Percentiles rank a stretch among this genome's conserved stretches.
Conservation (phyloP, 2,329 filamentous ascomycete species). For the Aspergillus ibericus region DNA sequence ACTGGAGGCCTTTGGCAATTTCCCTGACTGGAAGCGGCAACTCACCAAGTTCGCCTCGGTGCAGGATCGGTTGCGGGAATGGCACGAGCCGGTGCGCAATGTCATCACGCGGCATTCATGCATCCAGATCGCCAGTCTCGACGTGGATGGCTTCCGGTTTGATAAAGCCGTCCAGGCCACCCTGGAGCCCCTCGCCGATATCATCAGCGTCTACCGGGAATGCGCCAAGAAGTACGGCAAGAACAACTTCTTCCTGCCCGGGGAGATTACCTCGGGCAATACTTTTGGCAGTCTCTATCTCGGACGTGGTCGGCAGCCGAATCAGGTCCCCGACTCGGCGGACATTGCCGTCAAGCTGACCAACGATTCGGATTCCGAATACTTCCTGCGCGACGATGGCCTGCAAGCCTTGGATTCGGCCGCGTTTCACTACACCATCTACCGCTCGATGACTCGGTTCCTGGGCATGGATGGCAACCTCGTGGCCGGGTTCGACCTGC, state of each 20-base stretch:
- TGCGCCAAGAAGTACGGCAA: constrained; percentile 60
- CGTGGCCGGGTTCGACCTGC: constrained; percentile 52
- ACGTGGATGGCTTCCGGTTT: constrained; percentile 65
- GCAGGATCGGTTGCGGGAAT: constrained; percentile 65
- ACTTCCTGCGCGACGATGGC: constrained; percentile 54
- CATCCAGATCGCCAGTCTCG: constrained; percentile 59
- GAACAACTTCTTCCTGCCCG: constrained; percentile 62
- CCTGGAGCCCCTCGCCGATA: constrained; percentile 59
- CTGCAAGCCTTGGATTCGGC: constrained; percentile 57
- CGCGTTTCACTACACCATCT: constrained; percentile 63
- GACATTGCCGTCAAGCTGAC: constrained; percentile 50
- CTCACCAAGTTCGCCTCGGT: constrained; percentile 65
- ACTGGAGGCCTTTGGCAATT: constrained; percentile 63
- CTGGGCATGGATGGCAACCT: constrained; percentile 60
- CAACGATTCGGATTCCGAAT: constrained; percentile 40
- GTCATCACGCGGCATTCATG: constrained; percentile 62
- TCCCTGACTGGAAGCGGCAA: constrained; percentile 62
- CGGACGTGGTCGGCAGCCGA: constrained; percentile 58
- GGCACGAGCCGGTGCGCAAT: constrained; percentile 58
- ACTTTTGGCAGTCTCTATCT: constrained; percentile 60
- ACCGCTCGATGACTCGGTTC: constrained; percentile 60
- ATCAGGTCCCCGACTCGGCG: constrained; percentile 48
- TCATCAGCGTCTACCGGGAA: constrained; percentile 55
- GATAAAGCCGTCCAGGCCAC: constrained; percentile 66
- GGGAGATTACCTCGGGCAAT: constrained; percentile 63